phyloP scores from a whole-genome alignment of 2,329 filamentous ascomycete species.

The Sordariomycetes sp. region DNA sequence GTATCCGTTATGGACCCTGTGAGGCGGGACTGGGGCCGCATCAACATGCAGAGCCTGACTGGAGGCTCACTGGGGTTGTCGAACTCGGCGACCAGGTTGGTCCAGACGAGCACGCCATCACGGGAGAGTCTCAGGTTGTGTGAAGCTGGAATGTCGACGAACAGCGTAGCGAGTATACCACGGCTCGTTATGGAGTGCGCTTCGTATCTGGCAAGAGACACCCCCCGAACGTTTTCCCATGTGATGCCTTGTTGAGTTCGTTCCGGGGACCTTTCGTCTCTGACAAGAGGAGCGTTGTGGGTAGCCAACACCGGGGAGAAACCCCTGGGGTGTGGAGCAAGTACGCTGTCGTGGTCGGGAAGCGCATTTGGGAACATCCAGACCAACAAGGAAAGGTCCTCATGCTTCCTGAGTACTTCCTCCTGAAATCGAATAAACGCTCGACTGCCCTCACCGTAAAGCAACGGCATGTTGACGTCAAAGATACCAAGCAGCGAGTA shows the following conservation, averaged over 20 bases:
- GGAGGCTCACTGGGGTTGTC: neutral
- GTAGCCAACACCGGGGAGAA: conserved; percentile 1
- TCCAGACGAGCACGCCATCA: neutral
- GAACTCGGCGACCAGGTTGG: neutral
- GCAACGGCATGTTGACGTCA: conserved; percentile 21
- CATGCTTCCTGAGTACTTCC: conserved; percentile 18
- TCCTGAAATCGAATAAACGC: conserved; percentile 22
- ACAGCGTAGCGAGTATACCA: conserved; percentile 6
- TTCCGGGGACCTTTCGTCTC: neutral
- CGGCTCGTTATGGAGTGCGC: conserved; percentile 6
- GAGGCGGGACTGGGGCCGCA: neutral
- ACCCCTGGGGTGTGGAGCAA: neutral
- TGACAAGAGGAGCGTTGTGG: neutral
- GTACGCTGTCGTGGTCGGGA: neutral
- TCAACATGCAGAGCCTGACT: neutral
- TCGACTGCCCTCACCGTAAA: conserved; percentile 22
- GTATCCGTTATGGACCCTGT: neutral
- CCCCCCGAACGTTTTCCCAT: neutral
- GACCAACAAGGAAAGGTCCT: conserved; percentile 22
- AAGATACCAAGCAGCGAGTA: conserved; percentile 24
- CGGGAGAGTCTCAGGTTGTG: neutral
- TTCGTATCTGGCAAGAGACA: neutral
- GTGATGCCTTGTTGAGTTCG: neutral
- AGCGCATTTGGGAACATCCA: conserved; percentile 3
- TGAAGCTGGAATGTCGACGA: conserved; percentile 1